Evolutionary conservation across 1,139 yeast species (phyloP), one percentile per base, ranked within the genome.

Genomic region (Suhomyces maxii): DNA sequence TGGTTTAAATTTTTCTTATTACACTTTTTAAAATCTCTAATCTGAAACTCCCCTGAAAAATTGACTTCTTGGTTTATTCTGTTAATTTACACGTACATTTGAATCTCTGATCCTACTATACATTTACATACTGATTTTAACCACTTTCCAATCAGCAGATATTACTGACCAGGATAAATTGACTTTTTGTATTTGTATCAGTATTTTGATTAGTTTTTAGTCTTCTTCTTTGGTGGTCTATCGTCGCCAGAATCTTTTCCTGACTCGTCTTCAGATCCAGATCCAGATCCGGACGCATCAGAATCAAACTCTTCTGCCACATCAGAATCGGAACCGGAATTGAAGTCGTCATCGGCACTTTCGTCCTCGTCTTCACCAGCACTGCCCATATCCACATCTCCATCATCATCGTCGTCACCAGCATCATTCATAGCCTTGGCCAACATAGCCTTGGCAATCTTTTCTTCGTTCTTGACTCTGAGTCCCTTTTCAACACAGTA

Each of bases 221-320:
- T 54, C 62, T 78, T 80, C 62, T 79, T 79, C 53, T 64, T 65
- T 31, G 77, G 74, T 23, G 77, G 84, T 44, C 64, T 58, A 37
- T 63, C 68, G 46, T 71, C 80, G 3, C 61, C 76, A 12, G 69
- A 76, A 39, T 68, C 77, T 45, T 61, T 77, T 37, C 71, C 73
- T 28, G 65, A 66, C 34, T 54, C 69, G 34, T 62, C 68, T 9
- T 28, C 31, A 11, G 31, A 28, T 28, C 11, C 31, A 8, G 69
- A 61, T 28, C 67, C 76, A 13, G 79, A 66, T 23, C 60, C 71
- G 6, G 76, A 56, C 1, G 76, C 93, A 54, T 87, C 89, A 8
- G 93, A 86, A 61, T 89, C 95, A 57, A 77, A 89, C 64, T 89
- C 97, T 66, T 89, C 97, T 3, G 95, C 96, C 40, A 85, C 87